phyloP scores from a whole-genome alignment of 768 basidiomycete genomes.

The Hygrophorus russula region DNA sequence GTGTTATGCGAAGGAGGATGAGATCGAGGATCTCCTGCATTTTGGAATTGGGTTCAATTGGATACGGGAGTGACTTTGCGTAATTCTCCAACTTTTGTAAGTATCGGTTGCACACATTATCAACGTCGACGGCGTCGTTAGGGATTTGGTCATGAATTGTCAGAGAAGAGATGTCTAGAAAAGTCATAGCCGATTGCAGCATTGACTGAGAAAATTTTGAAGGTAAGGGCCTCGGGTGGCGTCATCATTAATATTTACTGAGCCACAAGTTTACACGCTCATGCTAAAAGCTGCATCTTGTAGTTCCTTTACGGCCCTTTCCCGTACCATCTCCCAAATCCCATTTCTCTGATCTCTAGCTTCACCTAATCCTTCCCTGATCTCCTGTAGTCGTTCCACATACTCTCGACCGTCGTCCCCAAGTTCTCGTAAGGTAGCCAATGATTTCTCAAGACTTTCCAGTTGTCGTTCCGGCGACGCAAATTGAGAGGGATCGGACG shows the following conservation, averaged over 20 bases:
- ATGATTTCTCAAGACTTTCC: slow-evolving; percentile 62
- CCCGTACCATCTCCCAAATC: slow-evolving; percentile 70
- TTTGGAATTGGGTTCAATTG: slow-evolving; percentile 62
- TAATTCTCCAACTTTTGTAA: slow-evolving; percentile 52
- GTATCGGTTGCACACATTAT: slow-evolving; percentile 29
- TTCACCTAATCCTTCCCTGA: slow-evolving; percentile 71
- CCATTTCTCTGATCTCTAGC: slow-evolving; percentile 58
- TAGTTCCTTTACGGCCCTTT: slow-evolving; percentile 63
- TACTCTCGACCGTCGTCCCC: slow-evolving; percentile 85
- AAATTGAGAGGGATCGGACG: slow-evolving; percentile 50
- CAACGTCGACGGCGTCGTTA: slow-evolving; percentile 18
- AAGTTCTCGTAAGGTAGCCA: slow-evolving; percentile 65
- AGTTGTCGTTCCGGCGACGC: slow-evolving; percentile 54
- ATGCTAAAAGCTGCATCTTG: slow-evolving; percentile 47
- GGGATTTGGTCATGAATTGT: slow-evolving; percentile 25
- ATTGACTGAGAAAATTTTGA: slow-evolving; percentile 2
- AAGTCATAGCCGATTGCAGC: slow-evolving; percentile 22
- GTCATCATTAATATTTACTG: neutral
- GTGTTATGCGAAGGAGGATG: slow-evolving; percentile 53
- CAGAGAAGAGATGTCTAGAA: slow-evolving; percentile 38
- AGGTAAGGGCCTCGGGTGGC: neutral
- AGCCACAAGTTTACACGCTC: neutral
- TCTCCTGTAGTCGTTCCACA: slow-evolving; percentile 74
- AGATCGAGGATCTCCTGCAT: slow-evolving; percentile 72
- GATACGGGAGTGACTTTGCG: slow-evolving; percentile 61